Evolutionary conservation across 129 eudicot genomes (phyloP).

Genomic region (Flaveria bidentis): DNA sequence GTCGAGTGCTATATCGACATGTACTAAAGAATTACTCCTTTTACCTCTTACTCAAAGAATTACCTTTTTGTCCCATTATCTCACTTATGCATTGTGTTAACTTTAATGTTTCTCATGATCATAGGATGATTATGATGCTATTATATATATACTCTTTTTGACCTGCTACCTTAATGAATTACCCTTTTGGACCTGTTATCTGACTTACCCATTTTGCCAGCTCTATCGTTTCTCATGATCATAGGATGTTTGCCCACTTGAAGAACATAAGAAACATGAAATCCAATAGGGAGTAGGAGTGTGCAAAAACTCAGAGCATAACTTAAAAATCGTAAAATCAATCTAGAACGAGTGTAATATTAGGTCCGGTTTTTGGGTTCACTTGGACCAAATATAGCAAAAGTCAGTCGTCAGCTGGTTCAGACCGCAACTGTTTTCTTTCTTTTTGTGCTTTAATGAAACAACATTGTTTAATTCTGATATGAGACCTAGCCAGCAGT

Average conservation of each 20-base stretch:
- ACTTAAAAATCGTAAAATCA: not conserved
- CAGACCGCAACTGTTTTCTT: not conserved
- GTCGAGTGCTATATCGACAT: not conserved
- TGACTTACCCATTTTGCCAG: not conserved
- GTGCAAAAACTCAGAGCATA: not conserved
- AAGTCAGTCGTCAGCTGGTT: not conserved
- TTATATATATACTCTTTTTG: not conserved
- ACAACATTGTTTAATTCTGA: not conserved
- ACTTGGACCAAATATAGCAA: not conserved
- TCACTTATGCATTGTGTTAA: not conserved
- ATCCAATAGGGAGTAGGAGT: not conserved
- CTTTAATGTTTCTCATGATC: not conserved
- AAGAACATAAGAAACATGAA: constrained; percentile 16
- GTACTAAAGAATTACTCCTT: not conserved
- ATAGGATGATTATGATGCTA: not conserved
- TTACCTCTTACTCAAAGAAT: not conserved
- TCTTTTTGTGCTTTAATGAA: not conserved
- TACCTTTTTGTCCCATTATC: not conserved
- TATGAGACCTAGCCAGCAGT: not conserved
- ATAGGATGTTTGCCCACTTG: not conserved
- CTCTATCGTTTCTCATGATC: not conserved
- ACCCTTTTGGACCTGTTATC: not conserved
- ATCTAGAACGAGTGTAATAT: not conserved
- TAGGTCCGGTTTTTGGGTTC: not conserved
- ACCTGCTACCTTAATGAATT: not conserved